phyloP scores from a whole-genome alignment of 2,329 filamentous ascomycete genomes.

The Gnomoniopsis smithogilvyi region DNA sequence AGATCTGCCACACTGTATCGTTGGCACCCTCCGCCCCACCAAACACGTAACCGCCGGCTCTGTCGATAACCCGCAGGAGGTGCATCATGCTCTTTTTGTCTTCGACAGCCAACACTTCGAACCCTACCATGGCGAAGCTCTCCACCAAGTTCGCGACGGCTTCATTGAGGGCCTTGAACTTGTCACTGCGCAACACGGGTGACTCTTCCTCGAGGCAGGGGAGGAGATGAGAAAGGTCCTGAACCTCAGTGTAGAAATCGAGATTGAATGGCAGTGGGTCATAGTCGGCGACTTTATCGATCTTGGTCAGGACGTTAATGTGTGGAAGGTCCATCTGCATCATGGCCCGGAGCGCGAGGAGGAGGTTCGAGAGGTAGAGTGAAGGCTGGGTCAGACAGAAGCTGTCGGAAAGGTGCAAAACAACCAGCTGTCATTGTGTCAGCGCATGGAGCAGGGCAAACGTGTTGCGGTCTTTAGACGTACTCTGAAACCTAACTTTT shows the following conservation, averaged over 20 bases:
- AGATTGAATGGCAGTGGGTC: conserved; percentile 89
- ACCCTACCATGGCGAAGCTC: conserved; percentile 84
- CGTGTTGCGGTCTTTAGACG: conserved; percentile 28
- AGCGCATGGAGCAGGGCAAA: background rate
- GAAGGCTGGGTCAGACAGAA: conserved; percentile 92
- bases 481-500: conserved; percentile 91
- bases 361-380: conserved; percentile 89
- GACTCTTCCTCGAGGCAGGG: conserved; percentile 78
- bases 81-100: conserved; percentile 98
- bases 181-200: conserved; percentile 63
- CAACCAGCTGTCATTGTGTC: conserved; percentile 65
- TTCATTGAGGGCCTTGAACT: conserved; percentile 81
- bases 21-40: conserved; percentile 87
- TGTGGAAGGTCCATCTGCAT: conserved; percentile 97
- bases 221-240: conserved; percentile 82
- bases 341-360: conserved; percentile 93
- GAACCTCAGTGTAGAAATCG: conserved; percentile 96
- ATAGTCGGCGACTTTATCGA: conserved; percentile 87
- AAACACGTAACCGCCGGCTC: conserved; percentile 91
- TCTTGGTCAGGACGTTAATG: conserved; percentile 94
- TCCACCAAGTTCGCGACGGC: conserved; percentile 85
- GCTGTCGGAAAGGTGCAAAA: conserved; percentile 89
- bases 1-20: conserved; percentile 95
- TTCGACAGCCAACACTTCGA: conserved; percentile 92
- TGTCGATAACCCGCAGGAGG: conserved; percentile 82